A percentile compares a stretch with the other conserved stretches of the same genome.
Conservation (phyloP, 495 filamentous ascomycete genomes). For the Chaetomidium leptoderma region DNA sequence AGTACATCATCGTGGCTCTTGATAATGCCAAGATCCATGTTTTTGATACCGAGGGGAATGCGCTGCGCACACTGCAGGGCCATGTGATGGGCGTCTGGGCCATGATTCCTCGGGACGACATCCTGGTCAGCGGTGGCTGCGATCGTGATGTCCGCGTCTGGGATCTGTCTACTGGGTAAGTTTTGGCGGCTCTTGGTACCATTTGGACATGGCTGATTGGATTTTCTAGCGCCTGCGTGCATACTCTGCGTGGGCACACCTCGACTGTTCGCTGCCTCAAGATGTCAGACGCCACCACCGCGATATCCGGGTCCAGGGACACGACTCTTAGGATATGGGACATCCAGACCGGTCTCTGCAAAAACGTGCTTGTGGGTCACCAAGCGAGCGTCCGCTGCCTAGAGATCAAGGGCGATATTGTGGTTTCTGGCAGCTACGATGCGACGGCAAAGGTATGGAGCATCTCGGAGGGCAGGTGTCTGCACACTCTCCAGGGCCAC, state of each 20-base stretch:
- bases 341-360: constrained; percentile 77
- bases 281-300: constrained; percentile 90
- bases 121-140: constrained; percentile 91
- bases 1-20: constrained; percentile 94
- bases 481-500: constrained; percentile 86
- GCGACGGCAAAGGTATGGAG: constrained; percentile 97
- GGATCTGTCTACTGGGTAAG: constrained; percentile 94
- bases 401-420: constrained; percentile 90
- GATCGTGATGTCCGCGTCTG: constrained; percentile 96
- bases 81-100: constrained; percentile 99
- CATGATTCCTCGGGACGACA: constrained; percentile 97
- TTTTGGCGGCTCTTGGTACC: background rate
- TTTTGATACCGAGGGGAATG: constrained; percentile 84
- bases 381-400: constrained; percentile 95
- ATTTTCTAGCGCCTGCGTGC: constrained; percentile 57
- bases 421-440: constrained; percentile 96
- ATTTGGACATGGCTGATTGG: constrained; percentile 21
- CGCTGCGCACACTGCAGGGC: constrained; percentile 83
- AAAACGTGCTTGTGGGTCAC: constrained; percentile 89
- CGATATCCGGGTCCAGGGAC: constrained; percentile 93
- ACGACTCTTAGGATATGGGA: constrained; percentile 96
- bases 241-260: constrained; percentile 87
- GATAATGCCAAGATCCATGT: constrained; percentile 99
- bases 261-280: constrained; percentile 95
- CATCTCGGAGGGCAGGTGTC: constrained; percentile 85